A percentile compares a stretch with the other conserved stretches of the same genome.
These are phyloP conservation scores for Medicago truncatula DNA, from an alignment of 306 rosid genomes.

Conservation along the genomic window DNA sequence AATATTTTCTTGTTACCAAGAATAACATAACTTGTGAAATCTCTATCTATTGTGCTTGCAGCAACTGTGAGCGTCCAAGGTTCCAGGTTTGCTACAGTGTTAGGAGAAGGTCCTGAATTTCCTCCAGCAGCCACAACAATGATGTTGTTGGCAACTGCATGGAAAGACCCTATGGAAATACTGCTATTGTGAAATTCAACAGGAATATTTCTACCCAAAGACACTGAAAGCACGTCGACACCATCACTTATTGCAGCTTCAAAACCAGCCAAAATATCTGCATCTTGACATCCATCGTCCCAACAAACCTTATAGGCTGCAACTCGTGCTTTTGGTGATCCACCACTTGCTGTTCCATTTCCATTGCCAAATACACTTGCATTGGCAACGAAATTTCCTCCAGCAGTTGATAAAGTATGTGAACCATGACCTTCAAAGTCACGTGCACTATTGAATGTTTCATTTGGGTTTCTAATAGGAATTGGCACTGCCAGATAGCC, in stretches of 20 bases:
- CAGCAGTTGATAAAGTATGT: conserved; percentile 92
- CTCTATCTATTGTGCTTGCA: conserved; percentile 73
- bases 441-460: conserved; percentile 43
- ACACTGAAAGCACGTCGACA: conserved; percentile 64
- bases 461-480: background rate
- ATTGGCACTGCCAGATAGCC: conserved; percentile 31
- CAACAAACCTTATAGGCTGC: conserved; percentile 86
- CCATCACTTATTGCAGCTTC: conserved; percentile 82
- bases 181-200: conserved; percentile 42
- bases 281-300: conserved; percentile 58
- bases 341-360: conserved; percentile 82
- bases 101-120: conserved; percentile 53
- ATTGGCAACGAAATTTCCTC: conserved; percentile 59
- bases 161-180: conserved; percentile 63
- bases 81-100: conserved; percentile 38
- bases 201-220: conserved; percentile 41
- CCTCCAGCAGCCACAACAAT: conserved; percentile 62
- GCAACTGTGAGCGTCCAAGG: conserved; percentile 78
- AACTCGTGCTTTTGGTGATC: conserved; percentile 82
- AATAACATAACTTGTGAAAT: conserved; percentile 45
- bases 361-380: conserved; percentile 63
- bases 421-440: conserved; percentile 82
- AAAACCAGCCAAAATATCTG: conserved; percentile 75
- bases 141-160: conserved; percentile 59
- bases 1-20: conserved; percentile 59